Conservation (phyloP, 2,329 filamentous ascomycete species). For the Neodidymelliopsis sp. region DNA sequence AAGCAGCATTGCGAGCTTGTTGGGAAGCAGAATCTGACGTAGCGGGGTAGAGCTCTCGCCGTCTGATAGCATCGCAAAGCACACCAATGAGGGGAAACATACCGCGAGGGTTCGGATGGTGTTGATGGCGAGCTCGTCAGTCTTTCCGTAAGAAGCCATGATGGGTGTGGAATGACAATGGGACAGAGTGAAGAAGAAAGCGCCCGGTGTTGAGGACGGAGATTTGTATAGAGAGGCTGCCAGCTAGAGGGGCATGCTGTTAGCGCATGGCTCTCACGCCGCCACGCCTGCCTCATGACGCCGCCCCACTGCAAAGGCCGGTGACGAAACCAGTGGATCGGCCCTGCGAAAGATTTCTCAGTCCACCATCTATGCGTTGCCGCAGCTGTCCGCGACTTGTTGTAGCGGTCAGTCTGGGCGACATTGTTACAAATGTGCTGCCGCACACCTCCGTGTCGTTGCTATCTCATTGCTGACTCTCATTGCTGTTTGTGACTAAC, state of each 20-base stretch:
- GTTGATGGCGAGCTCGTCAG: conserved; percentile 93
- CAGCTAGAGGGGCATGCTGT: conserved; percentile 9
- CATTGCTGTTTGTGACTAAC: conserved; percentile 8
- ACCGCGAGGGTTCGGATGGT: conserved; percentile 96
- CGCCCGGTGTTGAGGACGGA: conserved; percentile 5
- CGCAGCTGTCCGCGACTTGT: conserved; percentile 17
- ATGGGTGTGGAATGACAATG: conserved; percentile 49
- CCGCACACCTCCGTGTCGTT: not conserved
- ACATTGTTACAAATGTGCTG: not conserved
- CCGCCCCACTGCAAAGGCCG: not conserved
- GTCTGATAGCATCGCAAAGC: conserved; percentile 18
- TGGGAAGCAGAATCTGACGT: conserved; percentile 28
- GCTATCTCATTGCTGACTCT: not conserved
- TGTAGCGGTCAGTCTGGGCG: conserved; percentile 12
- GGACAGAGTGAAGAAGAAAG: conserved; percentile 24
- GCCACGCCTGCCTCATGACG: conserved; percentile 12
- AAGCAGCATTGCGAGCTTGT: conserved; percentile 15
- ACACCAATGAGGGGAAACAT: conserved; percentile 56
- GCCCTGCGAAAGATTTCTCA: conserved; percentile 13
- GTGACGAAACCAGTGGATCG: conserved; percentile 7
- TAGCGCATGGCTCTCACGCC: not conserved
- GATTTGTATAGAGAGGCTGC: conserved; percentile 7
- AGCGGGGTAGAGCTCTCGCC: conserved; percentile 41
- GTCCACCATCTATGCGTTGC: conserved; percentile 18
- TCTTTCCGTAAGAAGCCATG: conserved; percentile 90